phyloP scores from a whole-genome alignment of 805 yeast species.

The Candida takata region DNA sequence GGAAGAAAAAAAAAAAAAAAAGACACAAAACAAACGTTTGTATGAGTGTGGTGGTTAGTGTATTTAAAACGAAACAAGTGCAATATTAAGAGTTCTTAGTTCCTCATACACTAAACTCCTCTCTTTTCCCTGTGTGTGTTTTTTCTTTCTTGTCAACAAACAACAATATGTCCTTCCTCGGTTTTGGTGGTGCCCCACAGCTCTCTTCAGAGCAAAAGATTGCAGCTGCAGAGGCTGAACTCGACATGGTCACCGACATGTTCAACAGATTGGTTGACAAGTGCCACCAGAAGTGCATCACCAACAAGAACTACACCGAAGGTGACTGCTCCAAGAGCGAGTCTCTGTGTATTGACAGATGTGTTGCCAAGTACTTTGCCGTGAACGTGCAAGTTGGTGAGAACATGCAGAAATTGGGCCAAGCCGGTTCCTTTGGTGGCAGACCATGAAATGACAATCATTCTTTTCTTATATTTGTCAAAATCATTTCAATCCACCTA shows the following conservation, averaged over 20 bases:
- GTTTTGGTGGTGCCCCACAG: slow-evolving; percentile 72
- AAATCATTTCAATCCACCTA: too few relatives aligned
- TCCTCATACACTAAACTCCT: too few relatives aligned
- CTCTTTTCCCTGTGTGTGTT: too few relatives aligned
- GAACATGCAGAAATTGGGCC: slow-evolving; percentile 48
- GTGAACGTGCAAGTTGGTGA: slow-evolving; percentile 94
- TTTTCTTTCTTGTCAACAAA: too few relatives aligned
- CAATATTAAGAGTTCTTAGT: too few relatives aligned
- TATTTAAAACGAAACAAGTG: background rate
- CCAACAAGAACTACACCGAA: slow-evolving; percentile 46
- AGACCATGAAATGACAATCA: slow-evolving; percentile 12
- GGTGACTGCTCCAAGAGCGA: slow-evolving; percentile 75
- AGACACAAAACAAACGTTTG: too few relatives aligned
- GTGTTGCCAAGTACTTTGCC: slow-evolving; percentile 92
- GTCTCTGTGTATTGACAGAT: slow-evolving; percentile 85
- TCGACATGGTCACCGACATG: slow-evolving; percentile 97
- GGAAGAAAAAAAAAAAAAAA: too few relatives aligned
- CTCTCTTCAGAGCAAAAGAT: slow-evolving; percentile 68
- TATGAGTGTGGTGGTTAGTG: too few relatives aligned
- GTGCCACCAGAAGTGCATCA: slow-evolving; percentile 84
- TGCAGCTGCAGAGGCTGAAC: slow-evolving; percentile 91
- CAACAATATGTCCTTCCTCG: slow-evolving; percentile 55
- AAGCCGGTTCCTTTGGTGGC: slow-evolving; percentile 30
- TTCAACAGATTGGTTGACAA: slow-evolving; percentile 87
- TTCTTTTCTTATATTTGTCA: too few relatives aligned